A percentile compares a stretch with the other conserved stretches of the same genome.
phyloP scores from a whole-genome alignment of 1,284 basidiomycete species.

The Mycena sp. region DNA sequence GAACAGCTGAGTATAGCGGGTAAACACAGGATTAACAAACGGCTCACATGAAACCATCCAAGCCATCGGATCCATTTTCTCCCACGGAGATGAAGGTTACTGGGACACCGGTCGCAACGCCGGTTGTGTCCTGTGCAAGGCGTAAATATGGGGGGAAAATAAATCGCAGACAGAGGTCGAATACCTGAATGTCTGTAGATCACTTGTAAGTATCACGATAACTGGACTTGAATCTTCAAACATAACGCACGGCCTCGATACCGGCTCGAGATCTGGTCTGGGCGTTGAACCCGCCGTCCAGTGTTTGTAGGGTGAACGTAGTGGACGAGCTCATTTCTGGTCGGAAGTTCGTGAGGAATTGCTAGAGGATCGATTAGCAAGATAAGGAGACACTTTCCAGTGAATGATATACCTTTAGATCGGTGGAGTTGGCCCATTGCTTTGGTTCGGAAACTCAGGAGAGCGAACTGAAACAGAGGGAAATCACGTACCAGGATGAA shows the following conservation, averaged over 20 bases:
- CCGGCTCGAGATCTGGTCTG: conserved; percentile 51
- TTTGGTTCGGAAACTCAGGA: background rate
- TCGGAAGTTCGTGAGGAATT: conserved; percentile 45
- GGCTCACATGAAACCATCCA: conserved; percentile 15
- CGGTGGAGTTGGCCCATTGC: conserved; percentile 51
- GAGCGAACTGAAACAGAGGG: background rate
- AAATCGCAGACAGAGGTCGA: background rate
- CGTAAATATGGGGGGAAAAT: background rate
- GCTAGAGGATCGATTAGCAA: conserved; percentile 29
- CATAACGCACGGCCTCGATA: conserved; percentile 43
- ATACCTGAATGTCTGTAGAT: conserved; percentile 16
- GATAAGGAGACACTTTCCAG: background rate
- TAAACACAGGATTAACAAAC: background rate
- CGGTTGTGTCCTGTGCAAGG: conserved; percentile 8
- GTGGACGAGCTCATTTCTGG: conserved; percentile 29
- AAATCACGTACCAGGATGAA: conserved; percentile 40
- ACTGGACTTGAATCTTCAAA: background rate
- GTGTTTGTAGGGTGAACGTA: conserved; percentile 38
- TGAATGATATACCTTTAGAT: conserved; percentile 39
- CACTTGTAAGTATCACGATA: background rate
- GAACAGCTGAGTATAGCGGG: background rate
- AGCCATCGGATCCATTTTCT: background rate
- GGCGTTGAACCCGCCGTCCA: conserved; percentile 56
- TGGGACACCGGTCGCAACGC: conserved; percentile 10
- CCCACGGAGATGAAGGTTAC: conserved; percentile 23